These are phyloP conservation scores for Teratosphaeria destructans DNA, from an alignment of 2,329 filamentous ascomycete genomes.

Conservation along the genomic window DNA sequence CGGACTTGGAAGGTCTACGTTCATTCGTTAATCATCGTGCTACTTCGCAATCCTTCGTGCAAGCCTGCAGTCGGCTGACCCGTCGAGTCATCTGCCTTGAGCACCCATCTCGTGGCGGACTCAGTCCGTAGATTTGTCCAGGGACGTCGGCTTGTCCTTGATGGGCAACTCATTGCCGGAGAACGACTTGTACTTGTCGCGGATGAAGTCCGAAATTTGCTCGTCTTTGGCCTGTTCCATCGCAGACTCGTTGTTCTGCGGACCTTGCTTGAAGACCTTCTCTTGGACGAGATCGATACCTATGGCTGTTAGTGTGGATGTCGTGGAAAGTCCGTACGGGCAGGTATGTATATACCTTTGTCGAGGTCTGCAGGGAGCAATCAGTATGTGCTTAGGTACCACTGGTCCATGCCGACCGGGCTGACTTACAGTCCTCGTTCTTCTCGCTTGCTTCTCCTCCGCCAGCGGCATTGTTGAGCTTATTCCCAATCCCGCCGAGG, in stretches of 20 bases:
- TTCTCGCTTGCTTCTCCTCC: slow-evolving; percentile 66
- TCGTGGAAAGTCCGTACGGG: background rate
- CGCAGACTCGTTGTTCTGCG: slow-evolving; percentile 60
- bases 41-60: background rate
- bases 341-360: slow-evolving; percentile 49
- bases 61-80: background rate
- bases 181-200: slow-evolving; percentile 56
- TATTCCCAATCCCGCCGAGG: slow-evolving; percentile 44
- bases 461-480: slow-evolving; percentile 60
- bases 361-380: slow-evolving; percentile 44
- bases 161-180: slow-evolving; percentile 62
- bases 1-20: background rate
- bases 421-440: slow-evolving; percentile 47
- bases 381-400: background rate
- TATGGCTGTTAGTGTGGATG: slow-evolving; percentile 25
- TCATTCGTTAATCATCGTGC: background rate
- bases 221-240: slow-evolving; percentile 70
- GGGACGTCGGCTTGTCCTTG: slow-evolving; percentile 52
- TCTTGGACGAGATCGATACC: slow-evolving; percentile 71
- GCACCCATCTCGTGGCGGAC: background rate
- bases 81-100: background rate
- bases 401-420: background rate
- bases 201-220: slow-evolving; percentile 62
- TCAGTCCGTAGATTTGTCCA: slow-evolving; percentile 18
- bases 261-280: slow-evolving; percentile 57